Conservation (phyloP, 176 grass and related monocot species). For the Triticum urartu region DNA sequence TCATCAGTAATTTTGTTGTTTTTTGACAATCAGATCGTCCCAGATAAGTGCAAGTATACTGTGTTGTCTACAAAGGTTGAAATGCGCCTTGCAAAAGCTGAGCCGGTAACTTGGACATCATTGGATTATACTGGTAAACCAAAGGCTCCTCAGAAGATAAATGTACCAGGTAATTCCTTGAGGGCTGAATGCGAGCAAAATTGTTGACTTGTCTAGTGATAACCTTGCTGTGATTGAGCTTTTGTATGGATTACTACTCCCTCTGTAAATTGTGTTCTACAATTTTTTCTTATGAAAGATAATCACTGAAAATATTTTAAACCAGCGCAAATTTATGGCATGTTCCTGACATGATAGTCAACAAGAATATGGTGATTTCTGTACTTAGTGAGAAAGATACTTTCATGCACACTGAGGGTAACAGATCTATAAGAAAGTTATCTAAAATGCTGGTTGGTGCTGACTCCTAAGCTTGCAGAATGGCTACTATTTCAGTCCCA, state of each 20-base stretch:
- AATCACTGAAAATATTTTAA: neutral
- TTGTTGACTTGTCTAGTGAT: neutral
- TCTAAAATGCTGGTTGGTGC: neutral
- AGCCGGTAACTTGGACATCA: conserved; percentile 66
- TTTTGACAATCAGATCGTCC: conserved; percentile 58
- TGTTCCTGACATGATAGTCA: conserved; percentile 7
- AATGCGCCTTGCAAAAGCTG: conserved; percentile 66
- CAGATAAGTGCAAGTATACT: conserved; percentile 68
- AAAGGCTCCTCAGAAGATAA: conserved; percentile 57
- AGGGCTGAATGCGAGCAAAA: neutral
- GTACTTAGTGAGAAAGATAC: neutral
- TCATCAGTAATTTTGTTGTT: conserved; percentile 22
- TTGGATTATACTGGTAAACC: conserved; percentile 55
- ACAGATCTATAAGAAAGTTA: neutral
- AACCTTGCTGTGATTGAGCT: neutral
- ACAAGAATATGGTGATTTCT: neutral
- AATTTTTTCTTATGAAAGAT: neutral
- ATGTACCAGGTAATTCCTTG: conserved; percentile 32
- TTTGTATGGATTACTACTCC: neutral
- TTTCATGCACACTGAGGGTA: neutral
- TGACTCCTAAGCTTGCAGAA: neutral
- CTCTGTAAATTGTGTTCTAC: neutral
- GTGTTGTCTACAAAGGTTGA: conserved; percentile 77
- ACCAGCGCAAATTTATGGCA: neutral
- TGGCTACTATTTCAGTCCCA: neutral